phyloP scores from a whole-genome alignment of 2,329 filamentous ascomycete species.

The Claviceps humidiphila region DNA sequence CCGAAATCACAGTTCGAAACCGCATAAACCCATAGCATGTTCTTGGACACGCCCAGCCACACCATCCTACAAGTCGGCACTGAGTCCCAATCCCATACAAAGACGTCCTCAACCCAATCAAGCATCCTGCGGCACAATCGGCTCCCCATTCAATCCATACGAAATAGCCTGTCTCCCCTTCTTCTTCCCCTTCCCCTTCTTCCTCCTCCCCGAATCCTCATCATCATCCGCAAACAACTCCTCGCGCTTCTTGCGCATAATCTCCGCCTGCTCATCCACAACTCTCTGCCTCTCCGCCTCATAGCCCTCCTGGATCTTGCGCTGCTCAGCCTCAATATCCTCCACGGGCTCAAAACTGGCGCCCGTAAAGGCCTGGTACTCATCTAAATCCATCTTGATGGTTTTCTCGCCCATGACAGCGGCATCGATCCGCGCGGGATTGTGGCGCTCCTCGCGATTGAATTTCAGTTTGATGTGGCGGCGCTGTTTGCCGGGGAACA shows the following conservation, averaged over 20 bases:
- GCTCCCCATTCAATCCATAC: constrained; percentile 25
- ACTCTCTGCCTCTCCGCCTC: constrained; percentile 29
- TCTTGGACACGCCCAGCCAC: too few species aligned
- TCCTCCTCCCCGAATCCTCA: constrained; percentile 16
- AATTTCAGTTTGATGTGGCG: constrained; percentile 73
- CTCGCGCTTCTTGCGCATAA: constrained; percentile 33
- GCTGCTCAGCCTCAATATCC: constrained; percentile 42
- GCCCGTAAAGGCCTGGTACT: constrained; percentile 43
- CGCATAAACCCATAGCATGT: too few species aligned
- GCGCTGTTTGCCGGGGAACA: constrained; percentile 60
- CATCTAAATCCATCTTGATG: constrained; percentile 44
- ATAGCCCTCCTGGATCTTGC: constrained; percentile 30
- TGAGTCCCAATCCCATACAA: too few species aligned
- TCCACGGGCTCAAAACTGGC: constrained; percentile 41
- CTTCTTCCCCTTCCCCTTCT: constrained; percentile 22
- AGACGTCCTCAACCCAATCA: not conserved
- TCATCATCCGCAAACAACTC: constrained; percentile 33
- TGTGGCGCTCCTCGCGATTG: constrained; percentile 60
- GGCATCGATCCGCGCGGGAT: constrained; percentile 49
- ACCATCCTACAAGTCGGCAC: too few species aligned
- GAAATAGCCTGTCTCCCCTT: constrained; percentile 18
- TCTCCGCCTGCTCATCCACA: constrained; percentile 33
- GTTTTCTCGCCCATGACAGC: constrained; percentile 49
- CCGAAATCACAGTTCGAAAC: too few species aligned
- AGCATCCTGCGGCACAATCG: constrained; percentile 15